These are phyloP conservation scores for Ulmus americana DNA, from an alignment of 331 rosid species.

Conservation along the genomic window DNA sequence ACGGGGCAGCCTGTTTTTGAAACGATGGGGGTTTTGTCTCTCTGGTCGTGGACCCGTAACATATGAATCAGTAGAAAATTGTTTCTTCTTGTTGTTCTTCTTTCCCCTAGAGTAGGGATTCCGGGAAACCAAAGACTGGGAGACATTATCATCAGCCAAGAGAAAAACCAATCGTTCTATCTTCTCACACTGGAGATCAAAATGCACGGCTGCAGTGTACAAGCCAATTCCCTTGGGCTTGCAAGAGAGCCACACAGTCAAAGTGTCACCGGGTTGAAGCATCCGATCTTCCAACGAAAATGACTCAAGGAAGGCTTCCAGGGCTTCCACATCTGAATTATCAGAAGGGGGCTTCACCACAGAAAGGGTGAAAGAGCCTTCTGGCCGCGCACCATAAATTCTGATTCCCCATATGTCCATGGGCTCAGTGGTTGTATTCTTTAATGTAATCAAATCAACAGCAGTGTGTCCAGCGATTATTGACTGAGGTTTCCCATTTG, in stretches of 20 bases:
- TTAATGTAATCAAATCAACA: slow-evolving; percentile 45
- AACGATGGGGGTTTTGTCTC: slow-evolving; percentile 17
- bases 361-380: slow-evolving; percentile 68
- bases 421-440: slow-evolving; percentile 61
- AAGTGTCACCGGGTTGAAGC: slow-evolving; percentile 65
- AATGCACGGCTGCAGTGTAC: slow-evolving; percentile 57
- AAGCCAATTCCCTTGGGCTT: slow-evolving; percentile 71
- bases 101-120: slow-evolving; percentile 52
- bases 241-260: slow-evolving; percentile 83
- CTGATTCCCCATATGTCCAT: slow-evolving; percentile 70
- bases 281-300: slow-evolving; percentile 65
- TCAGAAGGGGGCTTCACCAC: slow-evolving; percentile 60
- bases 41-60: slow-evolving; percentile 46
- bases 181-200: slow-evolving; percentile 58
- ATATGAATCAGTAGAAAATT: slow-evolving; percentile 33
- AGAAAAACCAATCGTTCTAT: slow-evolving; percentile 77
- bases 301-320: slow-evolving; percentile 47
- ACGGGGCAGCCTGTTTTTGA: slow-evolving; percentile 54
- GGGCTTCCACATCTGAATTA: slow-evolving; percentile 33
- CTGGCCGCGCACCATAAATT: slow-evolving; percentile 72
- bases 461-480: slow-evolving; percentile 45
- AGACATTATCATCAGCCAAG: slow-evolving; percentile 73
- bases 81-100: slow-evolving; percentile 36
- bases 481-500: slow-evolving; percentile 63
- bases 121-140: slow-evolving; percentile 56